Evolutionary conservation across 1,284 basidiomycete genomes (phyloP).

Genomic region (Gomphus bonarii): DNA sequence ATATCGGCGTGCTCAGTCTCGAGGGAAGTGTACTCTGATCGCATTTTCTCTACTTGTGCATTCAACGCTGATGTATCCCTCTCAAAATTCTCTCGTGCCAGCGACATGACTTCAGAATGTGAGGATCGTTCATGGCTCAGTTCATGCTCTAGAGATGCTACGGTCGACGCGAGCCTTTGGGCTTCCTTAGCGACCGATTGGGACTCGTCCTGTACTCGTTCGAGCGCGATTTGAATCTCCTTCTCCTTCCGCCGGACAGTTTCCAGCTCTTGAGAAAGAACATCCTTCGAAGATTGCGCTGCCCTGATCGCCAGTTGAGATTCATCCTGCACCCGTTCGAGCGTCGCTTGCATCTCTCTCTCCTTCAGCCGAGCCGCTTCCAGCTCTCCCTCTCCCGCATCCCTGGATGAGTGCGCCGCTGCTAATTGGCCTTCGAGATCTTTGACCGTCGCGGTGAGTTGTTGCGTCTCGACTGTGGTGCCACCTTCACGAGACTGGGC

Average conservation of each 20-base stretch:
- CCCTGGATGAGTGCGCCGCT: background rate
- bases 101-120: background rate
- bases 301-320: background rate
- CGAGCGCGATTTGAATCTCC: background rate
- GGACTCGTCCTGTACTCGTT: background rate
- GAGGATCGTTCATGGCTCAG: background rate
- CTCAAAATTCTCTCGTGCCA: background rate
- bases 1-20: background rate
- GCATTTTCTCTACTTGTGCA: background rate
- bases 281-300: background rate
- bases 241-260: background rate
- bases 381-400: background rate
- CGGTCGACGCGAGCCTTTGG: background rate
- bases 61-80: background rate
- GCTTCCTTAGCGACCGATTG: background rate
- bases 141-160: background rate
- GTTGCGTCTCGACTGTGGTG: background rate
- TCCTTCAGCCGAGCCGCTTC: background rate
- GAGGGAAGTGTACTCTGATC: background rate
- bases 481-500: background rate
- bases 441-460: background rate
- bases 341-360: background rate
- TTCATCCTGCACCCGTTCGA: background rate
- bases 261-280: constrained; percentile 1
- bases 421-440: background rate